Evolutionary conservation across 441 rosid species (phyloP), one percentile per base, ranked within the genome.

Genomic region (Adansonia madagascariensis): DNA sequence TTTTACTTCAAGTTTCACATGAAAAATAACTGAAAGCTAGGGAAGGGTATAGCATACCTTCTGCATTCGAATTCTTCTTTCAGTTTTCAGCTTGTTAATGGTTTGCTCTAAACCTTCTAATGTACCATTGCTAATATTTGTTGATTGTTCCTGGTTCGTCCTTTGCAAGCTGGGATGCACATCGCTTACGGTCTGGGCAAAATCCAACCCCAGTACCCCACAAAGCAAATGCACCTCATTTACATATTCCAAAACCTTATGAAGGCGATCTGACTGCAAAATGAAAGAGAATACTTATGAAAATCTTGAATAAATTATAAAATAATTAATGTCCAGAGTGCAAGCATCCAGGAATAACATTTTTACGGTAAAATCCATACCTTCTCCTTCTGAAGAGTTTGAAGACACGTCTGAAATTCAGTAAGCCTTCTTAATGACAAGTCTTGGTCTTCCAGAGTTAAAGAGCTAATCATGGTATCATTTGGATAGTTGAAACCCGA

Each of bases 141-240:
- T 92, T 4, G 94, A 89, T 60, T 93, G 97, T 77, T 90, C 99
- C 12, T 82, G 86, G 79, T 82, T 85, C 44, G 88, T 76, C 56
- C 91, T 87, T 44, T 89, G 88, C 83, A 97, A 89, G 82, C 98
- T 97, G 22, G 99, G 99, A 84, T 97, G 97, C 81, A 97, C 97
- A 52, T 91, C 95, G 8, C 93, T 86, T 66, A 97, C 97, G 1
- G 91, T 88, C 82, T 88, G 92, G 52, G 90, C 85, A 79, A 97
- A 97, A 81, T 94, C 98, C 80, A 91, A 77, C 63, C 97, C 98
- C 35, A 97, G 90, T 76, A 97, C 93, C 69, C 97, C 92, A 78
- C 98, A 94, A 0, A 94, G 88, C 43, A 89, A 78, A 80, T 97
- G 99, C 62, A 90, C 98, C 85, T 94, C 98, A 52, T 97, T 94